Conservation (phyloP, 2,329 filamentous ascomycete genomes). For the Phialophora expanda region DNA sequence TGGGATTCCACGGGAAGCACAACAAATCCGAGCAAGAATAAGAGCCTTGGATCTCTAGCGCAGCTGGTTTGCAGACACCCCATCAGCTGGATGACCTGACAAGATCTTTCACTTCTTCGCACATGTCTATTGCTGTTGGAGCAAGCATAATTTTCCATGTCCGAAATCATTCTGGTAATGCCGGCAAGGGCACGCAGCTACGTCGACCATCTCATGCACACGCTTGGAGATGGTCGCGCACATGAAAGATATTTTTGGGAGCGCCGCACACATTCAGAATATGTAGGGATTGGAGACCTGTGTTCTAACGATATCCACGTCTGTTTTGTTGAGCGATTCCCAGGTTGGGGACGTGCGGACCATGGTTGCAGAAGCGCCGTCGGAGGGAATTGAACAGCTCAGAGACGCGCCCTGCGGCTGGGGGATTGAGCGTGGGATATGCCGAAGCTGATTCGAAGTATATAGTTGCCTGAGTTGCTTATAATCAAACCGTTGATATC, state of each 20-base stretch:
- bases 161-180: conserved; percentile 33
- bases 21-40: conserved; percentile 10
- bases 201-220: conserved; percentile 10
- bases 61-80: conserved; percentile 31
- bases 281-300: conserved; percentile 23
- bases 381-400: not conserved
- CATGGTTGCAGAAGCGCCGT: not conserved
- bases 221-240: conserved; percentile 1
- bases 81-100: conserved; percentile 21
- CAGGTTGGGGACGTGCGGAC: conserved; percentile 10
- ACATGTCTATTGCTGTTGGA: conserved; percentile 2
- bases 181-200: conserved; percentile 17
- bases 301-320: conserved; percentile 33
- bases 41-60: conserved; percentile 18
- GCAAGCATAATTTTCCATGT: conserved; percentile 18
- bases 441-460: conserved; percentile 2
- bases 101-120: conserved; percentile 21
- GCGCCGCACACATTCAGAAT: conserved; percentile 12
- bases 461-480: conserved; percentile 13
- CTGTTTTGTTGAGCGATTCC: conserved; percentile 16
- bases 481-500: conserved; percentile 14
- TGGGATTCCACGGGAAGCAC: conserved; percentile 3
- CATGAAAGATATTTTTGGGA: conserved; percentile 10
- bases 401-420: not conserved
- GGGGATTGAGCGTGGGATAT: not conserved